Evolutionary conservation across 2,329 filamentous ascomycete species (phyloP).

Genomic region (Sarocladium brachiariae): DNA sequence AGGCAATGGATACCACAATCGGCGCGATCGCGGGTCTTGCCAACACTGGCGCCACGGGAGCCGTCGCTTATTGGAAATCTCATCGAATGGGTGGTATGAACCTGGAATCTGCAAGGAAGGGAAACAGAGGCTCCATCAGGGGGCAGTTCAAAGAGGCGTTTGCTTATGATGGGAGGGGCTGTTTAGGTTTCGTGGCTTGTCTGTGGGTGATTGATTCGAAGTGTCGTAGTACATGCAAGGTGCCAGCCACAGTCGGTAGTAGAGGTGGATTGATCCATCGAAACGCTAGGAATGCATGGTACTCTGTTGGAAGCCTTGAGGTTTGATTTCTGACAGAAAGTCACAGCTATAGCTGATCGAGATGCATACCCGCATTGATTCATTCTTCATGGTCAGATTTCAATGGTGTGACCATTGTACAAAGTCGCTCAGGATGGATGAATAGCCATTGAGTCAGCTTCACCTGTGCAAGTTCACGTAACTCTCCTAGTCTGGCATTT

Average conservation of each 20-base stretch:
- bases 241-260: background rate
- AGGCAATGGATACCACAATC: background rate
- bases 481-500: background rate
- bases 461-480: background rate
- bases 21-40: conserved; percentile 2
- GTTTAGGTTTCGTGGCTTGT: conserved; percentile 4
- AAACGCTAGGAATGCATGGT: background rate
- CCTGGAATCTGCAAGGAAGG: too few relatives aligned
- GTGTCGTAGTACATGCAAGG: background rate
- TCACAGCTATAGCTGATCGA: background rate
- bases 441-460: background rate
- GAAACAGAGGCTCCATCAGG: background rate
- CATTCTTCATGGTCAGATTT: background rate
- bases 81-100: too few relatives aligned
- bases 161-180: background rate
- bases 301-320: background rate
- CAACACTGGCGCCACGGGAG: background rate
- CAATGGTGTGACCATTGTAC: too few relatives aligned
- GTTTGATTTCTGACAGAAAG: background rate
- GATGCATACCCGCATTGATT: conserved; percentile 3
- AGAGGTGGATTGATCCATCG: background rate
- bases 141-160: background rate
- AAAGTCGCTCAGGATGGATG: background rate
- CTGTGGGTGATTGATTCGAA: background rate
- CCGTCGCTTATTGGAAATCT: background rate